Evolutionary conservation across 2,329 filamentous ascomycete species (phyloP), one percentile per base, ranked within the genome.

Genomic region (Neurospora crassa): DNA sequence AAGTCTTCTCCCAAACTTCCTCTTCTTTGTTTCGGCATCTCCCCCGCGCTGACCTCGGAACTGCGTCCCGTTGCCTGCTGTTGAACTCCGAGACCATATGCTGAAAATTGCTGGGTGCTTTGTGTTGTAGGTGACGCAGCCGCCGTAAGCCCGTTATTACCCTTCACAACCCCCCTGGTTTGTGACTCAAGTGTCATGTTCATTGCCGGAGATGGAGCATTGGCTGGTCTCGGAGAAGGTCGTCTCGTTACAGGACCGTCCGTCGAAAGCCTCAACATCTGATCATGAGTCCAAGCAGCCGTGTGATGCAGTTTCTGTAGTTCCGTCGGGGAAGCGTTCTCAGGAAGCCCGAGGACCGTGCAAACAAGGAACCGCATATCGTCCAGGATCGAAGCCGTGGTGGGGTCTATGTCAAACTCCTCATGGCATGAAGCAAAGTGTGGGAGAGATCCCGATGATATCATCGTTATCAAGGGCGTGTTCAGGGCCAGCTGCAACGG

Each of bases 331-430:
- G 80, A 78, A 2, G 83, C 75, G 0, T 77, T 67, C 1, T 75
- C 71, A 0, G 83, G 80, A n/a, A 85, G 76, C 0, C 79, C 76
- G 5, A 85, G 73, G 0, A 86, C 81, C 2, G 81, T 76, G 14
- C 79, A 76, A n/a, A 86, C 79, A 1, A 88, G 78, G 29, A 82
- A 82, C 5, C 85, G 82, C 77, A 86, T 82, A 68, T 85, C 82
- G 70, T 88, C 86, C 2, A 88, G 81, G 69, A 88, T 84, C 16
- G 81, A 79, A 5, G 85, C 84, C 1, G 84, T 84, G 69, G 79
- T 78, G 1, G 79, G 78, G 69, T 86, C 83, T n/a, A 87, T 77
- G n/a, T 79, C 78, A 2, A 86, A 76, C 0, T 80, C 79, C 12
- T 81, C 79, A 37, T 79, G 79, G 24, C 80, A 84, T 41, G 80